Evolutionary conservation across 345 rosid species (phyloP).

Genomic region (Dipteronia sinensis): DNA sequence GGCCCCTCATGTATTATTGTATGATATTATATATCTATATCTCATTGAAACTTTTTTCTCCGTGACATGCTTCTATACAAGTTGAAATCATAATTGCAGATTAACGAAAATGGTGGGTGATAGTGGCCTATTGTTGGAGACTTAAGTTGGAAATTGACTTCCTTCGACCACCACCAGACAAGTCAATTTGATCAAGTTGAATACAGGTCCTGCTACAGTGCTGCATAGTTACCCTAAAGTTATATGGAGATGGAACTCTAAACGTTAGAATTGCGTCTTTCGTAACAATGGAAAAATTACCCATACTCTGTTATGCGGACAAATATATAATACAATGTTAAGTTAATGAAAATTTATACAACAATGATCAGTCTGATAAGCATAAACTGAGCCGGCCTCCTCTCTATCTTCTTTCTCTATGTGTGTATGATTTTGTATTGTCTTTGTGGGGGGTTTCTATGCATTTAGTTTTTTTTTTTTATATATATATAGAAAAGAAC

Average conservation of each 20-base stretch:
- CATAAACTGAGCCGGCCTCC: slow-evolving; percentile 2
- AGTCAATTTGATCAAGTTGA: neutral
- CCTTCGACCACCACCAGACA: neutral
- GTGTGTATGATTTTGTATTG: neutral
- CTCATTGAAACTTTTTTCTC: neutral
- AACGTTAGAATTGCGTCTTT: neutral
- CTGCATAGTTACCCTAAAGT: too few species aligned
- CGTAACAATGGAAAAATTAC: neutral
- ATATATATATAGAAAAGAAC: neutral
- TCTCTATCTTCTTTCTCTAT: neutral
- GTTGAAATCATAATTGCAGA: neutral
- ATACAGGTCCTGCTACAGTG: neutral
- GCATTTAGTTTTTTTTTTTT: neutral
- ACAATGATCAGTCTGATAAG: neutral
- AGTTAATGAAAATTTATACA: neutral
- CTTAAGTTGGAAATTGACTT: neutral
- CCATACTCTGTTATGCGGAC: neutral
- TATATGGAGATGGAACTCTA: neutral
- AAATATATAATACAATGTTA: neutral
- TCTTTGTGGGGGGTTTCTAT: neutral
- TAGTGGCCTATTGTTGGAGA: neutral
- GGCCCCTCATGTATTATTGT: neutral
- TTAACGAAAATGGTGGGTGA: neutral
- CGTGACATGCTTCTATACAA: neutral
- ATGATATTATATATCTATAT: neutral